Base-by-base conservation (phyloP, 2,329 filamentous ascomycete species). In the Lasiodiplodia sp. region DNA sequence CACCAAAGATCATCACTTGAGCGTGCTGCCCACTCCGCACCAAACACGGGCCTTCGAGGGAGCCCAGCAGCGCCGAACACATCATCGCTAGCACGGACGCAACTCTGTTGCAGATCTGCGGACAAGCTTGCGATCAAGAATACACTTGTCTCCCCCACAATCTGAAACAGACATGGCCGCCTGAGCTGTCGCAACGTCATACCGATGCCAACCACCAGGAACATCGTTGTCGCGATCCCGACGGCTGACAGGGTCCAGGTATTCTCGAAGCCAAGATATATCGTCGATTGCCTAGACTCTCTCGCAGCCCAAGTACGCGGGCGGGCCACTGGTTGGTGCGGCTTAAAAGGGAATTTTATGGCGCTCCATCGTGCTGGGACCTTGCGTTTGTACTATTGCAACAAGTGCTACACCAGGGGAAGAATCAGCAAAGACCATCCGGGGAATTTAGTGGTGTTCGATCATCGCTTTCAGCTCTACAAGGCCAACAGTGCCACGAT, bases 261-360 rank as follows among this genome's bases (percentile, higher is more conserved):
- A 47, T 14, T 47, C n/a, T 21, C 44, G 44, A 47, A 47, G 7
- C 44, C 44, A n/a, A 8, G n/a, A 21, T n/a, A 47, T 47, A n/a
- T 8, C 18, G 12, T 21, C 44, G 18, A 47, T 47, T 47, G 44
- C 44, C n/a, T 21, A n/a, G n/a, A n/a, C n/a, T 34, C 28, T 64
- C 16, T 64, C 47, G 23, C n/a, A 10, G 38, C 18, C n/a, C 47
- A 16, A 38, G 44, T 18, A 25, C 21, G 23, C 23, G 40, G 57
- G 58, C 23, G 58, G 40, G 25, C n/a, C 47, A 52, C 60, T 31
- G 60, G 47, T 52, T 47, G 60, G 60, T 47, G 34, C 60, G 60
- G 31, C 28, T 31, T 25, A n/a, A 40, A 23, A 49, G 34, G 21
- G 52, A 11, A 25, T 31, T 47, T 47, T 10, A 12, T 7, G 52